Base-by-base conservation (phyloP, 768 basidiomycete genomes). In the Cystofilobasidium ferigula region DNA sequence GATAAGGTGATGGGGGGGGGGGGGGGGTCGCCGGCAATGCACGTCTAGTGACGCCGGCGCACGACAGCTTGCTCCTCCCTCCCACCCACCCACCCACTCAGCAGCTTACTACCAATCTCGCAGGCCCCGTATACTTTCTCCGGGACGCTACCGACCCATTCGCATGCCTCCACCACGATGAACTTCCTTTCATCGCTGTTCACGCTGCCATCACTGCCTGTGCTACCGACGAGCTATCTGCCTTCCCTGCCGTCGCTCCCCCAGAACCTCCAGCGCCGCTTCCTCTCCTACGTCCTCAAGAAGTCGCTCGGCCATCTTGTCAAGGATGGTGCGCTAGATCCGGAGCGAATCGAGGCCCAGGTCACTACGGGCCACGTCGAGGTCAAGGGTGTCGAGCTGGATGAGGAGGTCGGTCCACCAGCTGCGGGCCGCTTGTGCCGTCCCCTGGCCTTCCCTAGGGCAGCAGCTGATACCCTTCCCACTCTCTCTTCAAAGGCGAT, bases 291-390 rank as follows among this genome's bases (percentile, higher is more conserved):
- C 74, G 78, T 90, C 61, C 81, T 97, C 69, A 87, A 85, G 80
- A 85, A 84, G 72, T 81, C 83, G 10, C 78, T 97, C 0, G 93
- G 93, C 14, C 87, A 86, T 73, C 81, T 95, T 68, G 81, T 97
- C 62, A 87, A 86, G 74, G 88, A 88, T 13, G 92, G 89, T 20
- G 91, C 92, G 72, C 82, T 95, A 64, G 88, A 95, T 77, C 80
- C 83, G 60, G 82, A 85, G 63, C 85, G 89, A 77, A 86, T 95
- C 71, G 89, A 94, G 71, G 87, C 89, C 34, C 89, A 94, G 76
- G 86, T 97, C 71, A 87, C 89, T n/a, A 86, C 86, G 47, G 93
- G 93, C 22, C 86, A 82, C 74, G 84, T 95, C 5, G 88, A 91
- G 76, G 82, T 97, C 42, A 85, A 85, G 69, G 85, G 90, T 72